Conservation (phyloP, 108 stramenopile genomes). For the Cyclotella choctawhatcheeana region DNA sequence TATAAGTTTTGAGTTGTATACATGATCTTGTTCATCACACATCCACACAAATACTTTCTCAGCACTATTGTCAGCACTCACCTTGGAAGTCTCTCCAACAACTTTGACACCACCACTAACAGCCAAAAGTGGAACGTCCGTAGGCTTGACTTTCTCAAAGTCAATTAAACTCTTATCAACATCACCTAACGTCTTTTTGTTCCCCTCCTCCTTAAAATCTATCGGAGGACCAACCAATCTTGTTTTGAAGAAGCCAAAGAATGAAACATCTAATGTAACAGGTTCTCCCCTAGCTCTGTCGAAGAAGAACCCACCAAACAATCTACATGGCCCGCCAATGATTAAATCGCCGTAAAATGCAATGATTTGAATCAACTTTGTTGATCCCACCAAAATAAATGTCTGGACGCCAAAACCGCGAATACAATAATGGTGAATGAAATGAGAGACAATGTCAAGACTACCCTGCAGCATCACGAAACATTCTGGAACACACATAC, state of each 20-base stretch:
- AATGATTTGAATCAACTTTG: conserved; percentile 88
- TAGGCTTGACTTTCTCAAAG: conserved; percentile 49
- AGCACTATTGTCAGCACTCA: too few relatives aligned
- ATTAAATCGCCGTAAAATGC: conserved; percentile 87
- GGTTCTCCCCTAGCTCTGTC: conserved; percentile 87
- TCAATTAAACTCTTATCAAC: conserved; percentile 47
- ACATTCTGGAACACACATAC: too few relatives aligned
- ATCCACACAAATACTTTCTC: too few relatives aligned
- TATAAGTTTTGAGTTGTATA: too few relatives aligned
- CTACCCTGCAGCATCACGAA: too few relatives aligned
- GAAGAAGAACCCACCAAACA: conserved; percentile 86
- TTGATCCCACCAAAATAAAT: conserved; percentile 92
- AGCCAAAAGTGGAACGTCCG: conserved; percentile 52
- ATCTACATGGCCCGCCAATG: conserved; percentile 66
- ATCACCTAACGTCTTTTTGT: conserved; percentile 20
- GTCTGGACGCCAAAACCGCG: too few relatives aligned
- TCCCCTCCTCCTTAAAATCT: conserved; percentile 49
- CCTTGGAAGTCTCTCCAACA: conserved; percentile 71
- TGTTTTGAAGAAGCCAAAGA: conserved; percentile 80
- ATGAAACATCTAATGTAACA: conserved; percentile 84
- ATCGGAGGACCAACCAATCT: conserved; percentile 80
- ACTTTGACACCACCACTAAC: conserved; percentile 71
- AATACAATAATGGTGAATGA: too few relatives aligned
- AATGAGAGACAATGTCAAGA: too few relatives aligned
- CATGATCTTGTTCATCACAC: too few relatives aligned